Conservation (phyloP, 2,329 filamentous ascomycete genomes). For the Neobulgaria alba region DNA sequence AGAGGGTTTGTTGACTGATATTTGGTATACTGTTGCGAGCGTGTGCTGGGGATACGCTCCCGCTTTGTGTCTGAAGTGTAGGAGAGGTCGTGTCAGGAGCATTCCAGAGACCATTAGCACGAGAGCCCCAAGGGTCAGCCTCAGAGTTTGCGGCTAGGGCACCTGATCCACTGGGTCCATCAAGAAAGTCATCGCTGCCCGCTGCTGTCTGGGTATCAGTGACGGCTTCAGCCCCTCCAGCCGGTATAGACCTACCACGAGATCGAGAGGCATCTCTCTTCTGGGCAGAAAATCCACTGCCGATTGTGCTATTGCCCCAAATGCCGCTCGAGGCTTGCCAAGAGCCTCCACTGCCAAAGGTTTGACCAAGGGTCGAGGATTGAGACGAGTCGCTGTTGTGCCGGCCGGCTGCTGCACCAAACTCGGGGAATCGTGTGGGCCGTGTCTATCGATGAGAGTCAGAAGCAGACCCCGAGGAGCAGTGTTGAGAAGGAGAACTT, state of each 20-base stretch:
- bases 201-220: conserved; percentile 25
- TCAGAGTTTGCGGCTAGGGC: conserved; percentile 63
- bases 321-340: conserved; percentile 36
- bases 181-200: conserved; percentile 34
- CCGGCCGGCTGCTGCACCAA: conserved; percentile 27
- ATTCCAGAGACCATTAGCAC: conserved; percentile 50
- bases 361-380: conserved; percentile 33
- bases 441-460: conserved; percentile 22
- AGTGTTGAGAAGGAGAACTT: conserved; percentile 25
- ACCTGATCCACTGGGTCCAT: conserved; percentile 57
- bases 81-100: conserved; percentile 38
- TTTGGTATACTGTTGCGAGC: conserved; percentile 40
- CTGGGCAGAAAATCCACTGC: conserved; percentile 37
- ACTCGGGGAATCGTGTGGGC: conserved; percentile 32
- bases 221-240: conserved; percentile 7
- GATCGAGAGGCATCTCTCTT: conserved; percentile 37
- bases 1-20: conserved; percentile 28
- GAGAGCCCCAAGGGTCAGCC: conserved; percentile 51
- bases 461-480: conserved; percentile 22
- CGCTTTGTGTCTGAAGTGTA: conserved; percentile 34
- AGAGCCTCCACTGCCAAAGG: conserved; percentile 32
- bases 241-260: conserved; percentile 37
- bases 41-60: conserved; percentile 50
- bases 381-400: conserved; percentile 30
- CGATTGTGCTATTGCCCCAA: conserved; percentile 41